Evolutionary conservation across 2,329 filamentous ascomycete species (phyloP).

Genomic region (Cytospora piceae): DNA sequence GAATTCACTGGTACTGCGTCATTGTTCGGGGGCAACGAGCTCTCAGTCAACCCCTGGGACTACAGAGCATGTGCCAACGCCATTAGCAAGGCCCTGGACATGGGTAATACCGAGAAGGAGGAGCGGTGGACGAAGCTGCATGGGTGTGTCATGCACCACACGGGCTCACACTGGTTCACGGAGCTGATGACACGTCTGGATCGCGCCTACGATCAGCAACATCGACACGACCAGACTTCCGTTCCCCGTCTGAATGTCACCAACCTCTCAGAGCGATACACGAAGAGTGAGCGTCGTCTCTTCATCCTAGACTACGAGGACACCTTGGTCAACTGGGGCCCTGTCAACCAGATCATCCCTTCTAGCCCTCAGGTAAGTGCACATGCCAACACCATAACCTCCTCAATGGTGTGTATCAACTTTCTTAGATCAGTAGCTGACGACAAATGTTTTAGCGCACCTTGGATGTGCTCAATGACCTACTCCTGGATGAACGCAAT

Average conservation of each 20-base stretch:
- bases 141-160: conserved; percentile 75
- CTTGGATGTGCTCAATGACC: conserved; percentile 78
- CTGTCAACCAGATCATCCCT: conserved; percentile 80
- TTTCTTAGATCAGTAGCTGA: conserved; percentile 9
- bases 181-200: conserved; percentile 73
- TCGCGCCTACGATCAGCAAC: conserved; percentile 80
- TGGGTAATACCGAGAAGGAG: conserved; percentile 74
- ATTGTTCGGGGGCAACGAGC: conserved; percentile 77
- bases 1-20: conserved; percentile 94
- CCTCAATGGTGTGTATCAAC: too few species aligned
- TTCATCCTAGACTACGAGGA: conserved; percentile 95
- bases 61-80: conserved; percentile 86
- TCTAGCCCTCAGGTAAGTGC: conserved; percentile 69
- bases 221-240: conserved; percentile 79
- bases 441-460: conserved; percentile 60
- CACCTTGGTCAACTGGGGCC: conserved; percentile 85
- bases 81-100: conserved; percentile 81
- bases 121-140: conserved; percentile 75
- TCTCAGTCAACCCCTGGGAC: conserved; percentile 94
- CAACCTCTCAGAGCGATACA: conserved; percentile 68
- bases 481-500: conserved; percentile 80
- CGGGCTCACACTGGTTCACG: conserved; percentile 84
- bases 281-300: conserved; percentile 67
- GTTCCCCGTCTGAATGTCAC: conserved; percentile 81
- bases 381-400: too few species aligned